Conservation (phyloP, 208 protist genomes). For the Phytomonas francai region DNA sequence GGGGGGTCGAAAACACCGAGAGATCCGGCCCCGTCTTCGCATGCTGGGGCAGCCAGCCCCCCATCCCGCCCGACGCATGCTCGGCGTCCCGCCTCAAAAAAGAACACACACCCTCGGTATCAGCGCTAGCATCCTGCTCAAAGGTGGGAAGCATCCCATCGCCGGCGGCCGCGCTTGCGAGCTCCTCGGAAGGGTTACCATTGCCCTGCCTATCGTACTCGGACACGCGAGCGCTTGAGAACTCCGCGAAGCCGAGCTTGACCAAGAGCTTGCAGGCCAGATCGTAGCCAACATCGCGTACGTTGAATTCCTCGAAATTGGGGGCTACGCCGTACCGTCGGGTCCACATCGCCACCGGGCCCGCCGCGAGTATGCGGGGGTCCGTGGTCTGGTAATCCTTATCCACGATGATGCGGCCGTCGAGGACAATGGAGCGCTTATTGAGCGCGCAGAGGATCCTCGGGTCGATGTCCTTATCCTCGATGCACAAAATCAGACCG, state of each 20-base stretch:
- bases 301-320: slow-evolving; percentile 80
- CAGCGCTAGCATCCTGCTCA: background rate
- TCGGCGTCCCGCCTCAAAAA: background rate
- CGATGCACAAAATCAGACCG: slow-evolving; percentile 73
- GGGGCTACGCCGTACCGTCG: slow-evolving; percentile 81
- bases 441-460: slow-evolving; percentile 83
- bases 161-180: background rate
- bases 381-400: slow-evolving; percentile 85
- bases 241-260: slow-evolving; percentile 77
- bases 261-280: slow-evolving; percentile 69
- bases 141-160: background rate
- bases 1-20: slow-evolving; percentile 6
- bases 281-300: slow-evolving; percentile 73
- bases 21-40: background rate
- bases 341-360: slow-evolving; percentile 90
- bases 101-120: background rate
- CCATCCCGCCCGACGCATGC: background rate
- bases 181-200: background rate
- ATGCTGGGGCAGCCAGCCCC: background rate
- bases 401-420: slow-evolving; percentile 89
- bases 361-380: slow-evolving; percentile 70
- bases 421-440: slow-evolving; percentile 89
- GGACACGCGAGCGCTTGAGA: slow-evolving; percentile 7
- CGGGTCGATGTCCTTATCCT: slow-evolving; percentile 88
- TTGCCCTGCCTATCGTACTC: background rate